Conservation (phyloP, 768 basidiomycete genomes). For the Mycena albidolilacea region DNA sequence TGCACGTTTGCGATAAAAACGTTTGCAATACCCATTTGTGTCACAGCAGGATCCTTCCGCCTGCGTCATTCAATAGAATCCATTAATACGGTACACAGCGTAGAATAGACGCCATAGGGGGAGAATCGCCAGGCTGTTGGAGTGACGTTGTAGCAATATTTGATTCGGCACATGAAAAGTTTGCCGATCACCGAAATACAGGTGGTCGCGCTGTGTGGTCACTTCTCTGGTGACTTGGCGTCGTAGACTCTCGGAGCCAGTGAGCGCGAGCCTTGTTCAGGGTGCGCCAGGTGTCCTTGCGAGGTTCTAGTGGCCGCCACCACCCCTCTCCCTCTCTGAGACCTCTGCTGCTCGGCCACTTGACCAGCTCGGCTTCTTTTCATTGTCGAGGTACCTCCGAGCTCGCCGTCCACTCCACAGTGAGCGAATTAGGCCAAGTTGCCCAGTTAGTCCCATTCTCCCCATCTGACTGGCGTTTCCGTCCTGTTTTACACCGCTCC, state of each 20-base stretch:
- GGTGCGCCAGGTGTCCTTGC: too few species aligned
- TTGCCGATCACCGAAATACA: neutral
- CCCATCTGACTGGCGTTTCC: conserved; percentile 18
- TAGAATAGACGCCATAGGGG: neutral
- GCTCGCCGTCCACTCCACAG: conserved; percentile 10
- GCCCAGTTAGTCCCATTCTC: conserved; percentile 32
- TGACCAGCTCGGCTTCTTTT: neutral
- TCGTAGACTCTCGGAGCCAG: too few species aligned
- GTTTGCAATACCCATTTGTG: neutral
- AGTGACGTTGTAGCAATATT: neutral
- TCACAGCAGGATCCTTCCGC: conserved; percentile 24
- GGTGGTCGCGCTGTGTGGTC: too few species aligned
- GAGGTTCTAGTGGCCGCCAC: neutral
- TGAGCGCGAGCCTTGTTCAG: too few species aligned
- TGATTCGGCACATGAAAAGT: neutral
- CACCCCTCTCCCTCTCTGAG: neutral
- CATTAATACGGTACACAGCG: neutral
- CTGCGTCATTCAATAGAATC: conserved; percentile 12
- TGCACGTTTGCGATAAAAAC: neutral
- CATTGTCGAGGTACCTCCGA: too few species aligned
- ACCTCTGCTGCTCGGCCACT: neutral
- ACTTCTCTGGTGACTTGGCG: neutral
- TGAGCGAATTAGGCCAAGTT: conserved; percentile 21
- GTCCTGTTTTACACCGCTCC: conserved; percentile 2
- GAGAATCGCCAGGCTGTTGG: neutral